Evolutionary conservation across 352 stramenopile species (phyloP).

Genomic region (Elongisporangium undulatum): DNA sequence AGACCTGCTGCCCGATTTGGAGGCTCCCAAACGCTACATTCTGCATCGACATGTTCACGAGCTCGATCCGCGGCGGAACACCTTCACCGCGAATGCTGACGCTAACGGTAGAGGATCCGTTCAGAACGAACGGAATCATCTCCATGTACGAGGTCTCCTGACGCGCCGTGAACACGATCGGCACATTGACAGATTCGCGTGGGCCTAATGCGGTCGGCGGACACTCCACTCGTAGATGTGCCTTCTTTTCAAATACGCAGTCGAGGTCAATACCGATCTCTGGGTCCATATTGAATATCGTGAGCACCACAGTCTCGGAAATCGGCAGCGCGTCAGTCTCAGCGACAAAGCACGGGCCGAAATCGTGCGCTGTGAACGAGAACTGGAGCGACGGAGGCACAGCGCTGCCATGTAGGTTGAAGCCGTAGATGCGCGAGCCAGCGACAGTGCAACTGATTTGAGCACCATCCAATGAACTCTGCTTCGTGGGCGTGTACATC

Average conservation of each 20-base stretch:
- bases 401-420: constrained; percentile 69
- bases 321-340: constrained; percentile 55
- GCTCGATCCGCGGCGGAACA: constrained; percentile 77
- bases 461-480: constrained; percentile 66
- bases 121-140: constrained; percentile 88
- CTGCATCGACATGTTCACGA: constrained; percentile 85
- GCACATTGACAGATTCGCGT: constrained; percentile 67
- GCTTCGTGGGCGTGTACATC: constrained; percentile 69
- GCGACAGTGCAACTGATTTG: constrained; percentile 82
- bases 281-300: constrained; percentile 86
- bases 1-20: constrained; percentile 72
- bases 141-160: constrained; percentile 84
- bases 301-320: constrained; percentile 51
- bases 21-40: constrained; percentile 79
- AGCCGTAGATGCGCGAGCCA: constrained; percentile 76
- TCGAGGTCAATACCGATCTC: constrained; percentile 82
- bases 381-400: constrained; percentile 87
- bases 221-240: constrained; percentile 81
- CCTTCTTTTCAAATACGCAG: constrained; percentile 88
- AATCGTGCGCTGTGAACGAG: constrained; percentile 88
- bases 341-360: constrained; percentile 91
- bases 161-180: constrained; percentile 85
- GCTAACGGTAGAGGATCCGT: constrained; percentile 78
- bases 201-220: constrained; percentile 78
- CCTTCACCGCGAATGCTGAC: constrained; percentile 74